Base-by-base conservation (phyloP, 495 filamentous ascomycete species). In the Cenococcum geophilum region DNA sequence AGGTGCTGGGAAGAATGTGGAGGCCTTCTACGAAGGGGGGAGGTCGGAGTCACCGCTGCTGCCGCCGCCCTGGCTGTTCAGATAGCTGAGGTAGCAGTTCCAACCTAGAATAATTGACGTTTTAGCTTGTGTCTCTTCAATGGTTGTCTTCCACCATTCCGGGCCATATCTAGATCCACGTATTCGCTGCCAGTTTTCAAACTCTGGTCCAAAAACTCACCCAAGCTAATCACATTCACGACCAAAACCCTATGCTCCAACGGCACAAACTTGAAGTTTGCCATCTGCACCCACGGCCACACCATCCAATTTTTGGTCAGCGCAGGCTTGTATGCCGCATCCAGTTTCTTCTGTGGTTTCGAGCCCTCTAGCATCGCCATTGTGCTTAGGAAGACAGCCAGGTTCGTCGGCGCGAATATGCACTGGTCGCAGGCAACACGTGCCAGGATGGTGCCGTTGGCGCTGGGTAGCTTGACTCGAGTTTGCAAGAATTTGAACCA, bases 11-110 rank as follows among this genome's bases (percentile, higher is more conserved):
- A 16, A 52, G 14, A 23, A 32, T 25, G 16, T 25, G 49, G 20
- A 3, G 21, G n/a, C n/a, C n/a, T 23, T 22, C 49, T 25, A 22
- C 49, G 18, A 52, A 16, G 49, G 49, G 25, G 49, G 49, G 1
- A 25, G 21, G 5, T 52, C 49, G 14, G 21, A 25, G 18, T 52
- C 16, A 18, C 25, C 23, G 21, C 5, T 27, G 21, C 18, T 23
- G 14, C 18, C 23, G 20, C 49, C 49, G 23, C 49, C 49, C 14
- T 22, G 20, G 64, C 72, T 92, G 75, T 92, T 95, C 62, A 95
- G 76, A 71, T 81, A 86, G 75, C 91, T 96, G 54, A 98, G 74
- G 73, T 96, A 93, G 72, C 90, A 96, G 71, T 98, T 98, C 93
- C 93, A 98, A 62, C 91, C 92, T 83, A 79, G 73, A 48, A 65